Evolutionary conservation across 371 early-diverging fungal species (phyloP).

Genomic region (Lichtheimia hyalospora): DNA sequence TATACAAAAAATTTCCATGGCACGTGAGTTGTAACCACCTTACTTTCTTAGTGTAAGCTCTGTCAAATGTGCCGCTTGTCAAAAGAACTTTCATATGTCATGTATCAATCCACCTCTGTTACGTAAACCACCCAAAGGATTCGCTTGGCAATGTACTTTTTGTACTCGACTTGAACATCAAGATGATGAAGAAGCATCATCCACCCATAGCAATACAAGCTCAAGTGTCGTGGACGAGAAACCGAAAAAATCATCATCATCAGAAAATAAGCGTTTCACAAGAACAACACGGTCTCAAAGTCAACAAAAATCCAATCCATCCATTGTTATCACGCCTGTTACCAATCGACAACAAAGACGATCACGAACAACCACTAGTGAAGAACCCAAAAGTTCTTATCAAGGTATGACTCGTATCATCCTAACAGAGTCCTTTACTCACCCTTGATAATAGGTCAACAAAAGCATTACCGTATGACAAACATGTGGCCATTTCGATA

Average conservation of each 20-base stretch:
- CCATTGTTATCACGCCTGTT: neutral
- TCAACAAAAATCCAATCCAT: neutral
- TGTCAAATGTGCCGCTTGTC: slow-evolving; percentile 71
- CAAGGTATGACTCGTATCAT: too few species aligned
- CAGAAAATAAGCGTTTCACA: neutral
- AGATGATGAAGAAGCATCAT: too few species aligned
- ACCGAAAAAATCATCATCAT: slow-evolving; percentile 2
- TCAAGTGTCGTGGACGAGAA: neutral
- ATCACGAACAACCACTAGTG: too few species aligned
- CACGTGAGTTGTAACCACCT: neutral
- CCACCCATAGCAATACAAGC: too few species aligned
- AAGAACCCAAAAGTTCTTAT: too few species aligned
- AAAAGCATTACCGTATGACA: slow-evolving; percentile 34
- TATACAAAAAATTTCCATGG: neutral
- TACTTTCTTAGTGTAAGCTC: slow-evolving; percentile 38
- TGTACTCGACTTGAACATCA: slow-evolving; percentile 47
- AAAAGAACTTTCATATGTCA: slow-evolving; percentile 72
- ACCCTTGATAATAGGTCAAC: neutral
- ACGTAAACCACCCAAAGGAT: slow-evolving; percentile 77
- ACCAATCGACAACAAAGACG: neutral
- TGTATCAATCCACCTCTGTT: slow-evolving; percentile 76
- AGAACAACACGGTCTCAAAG: slow-evolving; percentile 4
- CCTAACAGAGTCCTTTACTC: too few species aligned
- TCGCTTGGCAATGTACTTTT: slow-evolving; percentile 79
- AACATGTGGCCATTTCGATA: slow-evolving; percentile 88